Percentiles rank a stretch among this genome's conserved stretches.
phyloP scores from a whole-genome alignment of 163 green algal species.

The Chlamydomonas reinhardtii region DNA sequence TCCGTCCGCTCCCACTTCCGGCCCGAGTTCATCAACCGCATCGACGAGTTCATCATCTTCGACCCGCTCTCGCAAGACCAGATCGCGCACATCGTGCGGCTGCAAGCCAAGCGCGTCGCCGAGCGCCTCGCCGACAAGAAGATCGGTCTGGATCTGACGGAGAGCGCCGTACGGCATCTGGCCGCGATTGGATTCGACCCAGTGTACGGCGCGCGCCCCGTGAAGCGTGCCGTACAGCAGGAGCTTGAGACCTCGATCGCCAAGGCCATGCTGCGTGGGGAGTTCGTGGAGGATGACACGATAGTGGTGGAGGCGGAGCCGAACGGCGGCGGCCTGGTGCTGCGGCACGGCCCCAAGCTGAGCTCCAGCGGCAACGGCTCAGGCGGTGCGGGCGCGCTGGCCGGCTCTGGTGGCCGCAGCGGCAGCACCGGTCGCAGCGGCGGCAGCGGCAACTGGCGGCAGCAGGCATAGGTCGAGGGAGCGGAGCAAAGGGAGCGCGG shows the following conservation, averaged over 20 bases:
- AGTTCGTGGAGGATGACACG: conserved; percentile 79
- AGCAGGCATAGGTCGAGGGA: no score
- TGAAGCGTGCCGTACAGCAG: conserved; percentile 96
- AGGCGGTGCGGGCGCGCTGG: no score
- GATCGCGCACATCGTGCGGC: conserved; percentile 79
- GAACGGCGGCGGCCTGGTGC: conserved; percentile 22
- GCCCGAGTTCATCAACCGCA: conserved; percentile 97
- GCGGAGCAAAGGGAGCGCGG: no score
- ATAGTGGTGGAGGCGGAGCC: conserved; percentile 61
- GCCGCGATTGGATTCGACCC: conserved; percentile 79
- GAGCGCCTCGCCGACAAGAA: conserved; percentile 92
- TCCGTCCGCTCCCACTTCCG: conserved; percentile 74
- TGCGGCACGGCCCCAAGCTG: conserved; percentile 44
- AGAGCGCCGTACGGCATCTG: conserved; percentile 80
- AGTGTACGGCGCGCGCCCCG: conserved; percentile 83
- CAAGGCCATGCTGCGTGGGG: conserved; percentile 85
- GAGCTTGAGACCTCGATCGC: conserved; percentile 95
- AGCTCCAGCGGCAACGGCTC: not conserved
- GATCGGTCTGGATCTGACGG: conserved; percentile 86
- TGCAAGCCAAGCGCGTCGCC: conserved; percentile 81
- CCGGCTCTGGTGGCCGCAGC: no score
- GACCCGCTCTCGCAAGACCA: conserved; percentile 86
- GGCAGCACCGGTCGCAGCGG: no score
- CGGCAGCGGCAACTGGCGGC: no score
- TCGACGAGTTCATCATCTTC: conserved; percentile 98